phyloP scores from a whole-genome alignment of 2,329 filamentous ascomycete species.

The Fusarium hainanense region DNA sequence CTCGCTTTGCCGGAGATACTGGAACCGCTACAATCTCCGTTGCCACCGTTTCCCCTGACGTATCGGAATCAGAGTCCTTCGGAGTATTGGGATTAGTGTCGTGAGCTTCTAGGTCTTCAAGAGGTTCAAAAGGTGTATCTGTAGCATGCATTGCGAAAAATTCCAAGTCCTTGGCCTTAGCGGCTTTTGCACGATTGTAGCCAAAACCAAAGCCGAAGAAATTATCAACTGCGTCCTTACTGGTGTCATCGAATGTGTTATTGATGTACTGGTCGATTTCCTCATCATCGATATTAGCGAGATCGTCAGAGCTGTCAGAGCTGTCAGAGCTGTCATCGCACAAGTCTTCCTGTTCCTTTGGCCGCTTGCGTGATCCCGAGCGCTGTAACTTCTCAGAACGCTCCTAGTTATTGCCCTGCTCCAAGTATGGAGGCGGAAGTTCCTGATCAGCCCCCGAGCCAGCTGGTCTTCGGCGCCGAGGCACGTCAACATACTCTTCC shows the following conservation, averaged over 20 bases:
- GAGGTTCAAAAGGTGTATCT: background rate
- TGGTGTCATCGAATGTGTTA: background rate
- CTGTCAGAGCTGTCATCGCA: background rate
- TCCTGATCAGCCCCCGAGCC: constrained; percentile 2
- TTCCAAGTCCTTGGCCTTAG: background rate
- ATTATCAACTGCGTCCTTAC: background rate
- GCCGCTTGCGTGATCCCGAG: background rate
- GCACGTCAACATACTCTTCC: constrained; percentile 62
- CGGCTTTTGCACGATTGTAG: background rate
- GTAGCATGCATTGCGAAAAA: background rate
- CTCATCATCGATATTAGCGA: background rate
- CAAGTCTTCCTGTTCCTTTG: background rate
- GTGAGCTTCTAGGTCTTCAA: background rate
- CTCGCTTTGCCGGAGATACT: constrained; percentile 7
- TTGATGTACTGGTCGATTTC: background rate
- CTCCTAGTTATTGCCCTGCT: constrained; percentile 35
- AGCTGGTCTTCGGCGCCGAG: constrained; percentile 50
- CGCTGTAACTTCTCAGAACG: background rate
- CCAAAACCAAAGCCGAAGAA: background rate
- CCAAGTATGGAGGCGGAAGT: constrained; percentile 32
- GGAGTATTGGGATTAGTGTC: background rate
- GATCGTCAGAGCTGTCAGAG: background rate
- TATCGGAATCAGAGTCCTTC: background rate
- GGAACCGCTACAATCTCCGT: background rate
- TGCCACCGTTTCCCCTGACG: background rate